Evolutionary conservation across 768 basidiomycete species (phyloP), one percentile per base, ranked within the genome.

Genomic region (Suillus sp.): DNA sequence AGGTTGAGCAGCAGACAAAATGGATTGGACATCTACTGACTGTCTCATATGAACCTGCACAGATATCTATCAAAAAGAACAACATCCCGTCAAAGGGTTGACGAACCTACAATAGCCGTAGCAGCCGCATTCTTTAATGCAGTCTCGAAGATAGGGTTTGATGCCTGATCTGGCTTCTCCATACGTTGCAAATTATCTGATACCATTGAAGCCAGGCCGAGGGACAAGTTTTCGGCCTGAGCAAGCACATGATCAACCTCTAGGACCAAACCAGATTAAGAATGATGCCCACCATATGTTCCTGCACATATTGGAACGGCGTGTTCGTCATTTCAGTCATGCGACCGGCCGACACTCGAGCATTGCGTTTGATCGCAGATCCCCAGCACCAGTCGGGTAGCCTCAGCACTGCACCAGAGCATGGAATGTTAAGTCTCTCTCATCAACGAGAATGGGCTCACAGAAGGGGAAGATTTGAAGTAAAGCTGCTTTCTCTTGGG

Each of bases 31-130:
- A 37, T 56, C 34, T 4, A 63, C 73, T 43, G 5, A 67, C 66
- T 0, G 71, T 67, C 61, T 67, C 73, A 35, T 64, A 65, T 20
- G 71, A 67, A 56, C 61, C 73, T 74, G 25, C 37, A 16, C 18
- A 37, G 3, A 6, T 9, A 9, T 32, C 0, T 38, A 62, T 27
- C 18, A 27, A 34, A 7, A 16, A 25, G 9, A 25, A 59, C 1
- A 14, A 11, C 51, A 1, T 20, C 3, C 11, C 11, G 6, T 34
- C 3, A 6, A 34, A 38, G 6, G 9, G 3, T 3, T 10, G 13
- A 45, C 72, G 35, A 54, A 69, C 66, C 68, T 1, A 63, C 10
- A 45, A 70, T 57, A n/a, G 64, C 62, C 10, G 59, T 69, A 16
- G 51, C 7, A 22, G 69, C 61, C 2, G 63, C 61, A 4, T 60